Evolutionary conservation across 768 basidiomycete genomes (phyloP).

Genomic region (Pulveroboletus ravenelii): DNA sequence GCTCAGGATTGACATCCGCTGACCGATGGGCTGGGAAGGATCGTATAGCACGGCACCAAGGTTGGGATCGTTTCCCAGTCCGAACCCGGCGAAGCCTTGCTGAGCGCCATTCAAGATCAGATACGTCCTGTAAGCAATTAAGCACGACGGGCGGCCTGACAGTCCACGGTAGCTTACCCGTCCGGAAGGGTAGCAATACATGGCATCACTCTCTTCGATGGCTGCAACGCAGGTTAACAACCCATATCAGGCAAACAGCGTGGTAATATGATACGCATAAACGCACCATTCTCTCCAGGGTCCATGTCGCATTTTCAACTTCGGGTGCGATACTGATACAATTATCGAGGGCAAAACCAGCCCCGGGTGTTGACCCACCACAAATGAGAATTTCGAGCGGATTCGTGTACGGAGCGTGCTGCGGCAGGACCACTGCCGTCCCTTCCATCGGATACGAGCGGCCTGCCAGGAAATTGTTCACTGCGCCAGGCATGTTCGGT

Average conservation of each 20-base stretch:
- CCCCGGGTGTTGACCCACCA: constrained; percentile 65
- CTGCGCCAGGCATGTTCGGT: constrained; percentile 73
- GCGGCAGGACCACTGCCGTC: constrained; percentile 63
- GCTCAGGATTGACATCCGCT: constrained; percentile 62
- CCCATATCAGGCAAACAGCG: neutral
- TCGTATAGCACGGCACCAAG: constrained; percentile 65
- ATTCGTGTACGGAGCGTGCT: constrained; percentile 67
- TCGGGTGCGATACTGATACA: constrained; percentile 71
- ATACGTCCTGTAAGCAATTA: constrained; percentile 52
- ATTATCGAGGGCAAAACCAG: constrained; percentile 52
- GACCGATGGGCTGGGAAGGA: constrained; percentile 51
- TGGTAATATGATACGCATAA: neutral
- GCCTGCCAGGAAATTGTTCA: constrained; percentile 66
- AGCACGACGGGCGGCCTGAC: too few relatives aligned
- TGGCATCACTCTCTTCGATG: constrained; percentile 70
- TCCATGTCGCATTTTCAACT: constrained; percentile 56
- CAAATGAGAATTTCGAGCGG: constrained; percentile 68
- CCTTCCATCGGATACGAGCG: constrained; percentile 79
- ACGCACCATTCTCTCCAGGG: constrained; percentile 73
- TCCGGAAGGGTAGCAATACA: constrained; percentile 65
- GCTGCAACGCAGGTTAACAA: constrained; percentile 33
- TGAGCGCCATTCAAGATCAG: constrained; percentile 73
- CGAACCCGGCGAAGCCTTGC: constrained; percentile 70
- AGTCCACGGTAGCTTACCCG: constrained; percentile 11
- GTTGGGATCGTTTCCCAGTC: constrained; percentile 61